Base-by-base conservation (phyloP, 2,329 filamentous ascomycete species). In the Raffaelea deltoideospora region DNA sequence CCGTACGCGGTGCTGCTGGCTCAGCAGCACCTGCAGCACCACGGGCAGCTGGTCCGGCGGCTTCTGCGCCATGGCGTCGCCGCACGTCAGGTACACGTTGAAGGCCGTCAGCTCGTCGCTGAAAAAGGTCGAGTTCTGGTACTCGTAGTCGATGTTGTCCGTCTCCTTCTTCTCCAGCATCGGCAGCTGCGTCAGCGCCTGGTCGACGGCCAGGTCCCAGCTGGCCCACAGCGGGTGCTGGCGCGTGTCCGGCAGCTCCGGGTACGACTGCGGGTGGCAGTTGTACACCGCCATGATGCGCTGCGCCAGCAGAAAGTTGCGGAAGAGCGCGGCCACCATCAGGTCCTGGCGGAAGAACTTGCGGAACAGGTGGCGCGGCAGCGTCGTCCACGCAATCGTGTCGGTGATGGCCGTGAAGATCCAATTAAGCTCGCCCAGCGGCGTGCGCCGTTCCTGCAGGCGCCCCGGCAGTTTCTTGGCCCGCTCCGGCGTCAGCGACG, bases 341-440 rank as follows among this genome's bases (percentile, higher is more conserved):
- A 98, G 67, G 55, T 98, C 90, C 55, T 98, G 90, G 30, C 90
- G 68, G 57, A 98, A 98, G 41, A 96, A 83, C 56, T 94, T 94
- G 57, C 93, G 87, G 60, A 98, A 98, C 10, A 95, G 63, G 17
- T 86, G 75, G 32, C 88, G 79, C 3, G 87, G 84, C 4, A 98
- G 63, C 5, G 85, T 92, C 23, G 93, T 96, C 90, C 90, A 98
- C 0, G 90, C 90, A 49, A 98, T 98, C 2, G 88, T 96, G 54
- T 98, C 90, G 1, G 90, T 98, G 45, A 98, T 96, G 37, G 90
- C 90, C 1, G 90, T 98, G 53, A 98, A 96, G 26, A 98, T 98
- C 90, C 90, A 98, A 52, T 98, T 98, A 13, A 98, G 65, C 59
- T 98, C 90, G 43, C 90, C 90, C 24, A 98, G 69, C 9, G 90